Percentiles rank a stretch among this genome's conserved stretches.
phyloP scores from a whole-genome alignment of 192 early-diverging fungal species.

The Backusella psychrophila region DNA sequence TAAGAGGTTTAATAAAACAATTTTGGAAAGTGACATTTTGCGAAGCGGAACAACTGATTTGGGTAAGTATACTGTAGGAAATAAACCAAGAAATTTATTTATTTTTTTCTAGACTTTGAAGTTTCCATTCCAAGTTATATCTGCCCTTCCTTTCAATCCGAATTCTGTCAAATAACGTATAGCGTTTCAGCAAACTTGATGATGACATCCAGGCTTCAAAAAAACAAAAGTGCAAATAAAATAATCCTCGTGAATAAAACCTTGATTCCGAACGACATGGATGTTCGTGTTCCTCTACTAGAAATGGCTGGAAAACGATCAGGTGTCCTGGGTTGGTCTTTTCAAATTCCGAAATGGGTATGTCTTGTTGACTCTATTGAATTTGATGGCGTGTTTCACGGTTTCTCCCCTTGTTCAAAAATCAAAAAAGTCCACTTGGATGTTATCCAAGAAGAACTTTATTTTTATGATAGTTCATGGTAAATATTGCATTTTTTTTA shows the following conservation, averaged over 20 bases:
- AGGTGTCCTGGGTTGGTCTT: slow-evolving; percentile 23
- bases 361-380: slow-evolving; percentile 16
- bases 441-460: slow-evolving; percentile 38
- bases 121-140: slow-evolving; percentile 30
- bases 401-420: not conserved
- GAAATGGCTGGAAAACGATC: slow-evolving; percentile 25
- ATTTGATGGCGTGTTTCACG: slow-evolving; percentile 24
- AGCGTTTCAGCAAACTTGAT: slow-evolving; percentile 18
- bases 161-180: slow-evolving; percentile 23
- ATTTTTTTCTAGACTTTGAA: slow-evolving; percentile 18
- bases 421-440: slow-evolving; percentile 26
- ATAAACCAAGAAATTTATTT: not conserved
- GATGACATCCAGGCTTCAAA: slow-evolving; percentile 22
- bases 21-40: slow-evolving; percentile 25
- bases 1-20: slow-evolving; percentile 20
- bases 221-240: slow-evolving; percentile 8
- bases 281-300: slow-evolving; percentile 21
- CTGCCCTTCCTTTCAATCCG: slow-evolving; percentile 20
- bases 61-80: not conserved
- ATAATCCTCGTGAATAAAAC: slow-evolving; percentile 20
- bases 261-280: slow-evolving; percentile 29
- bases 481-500: not conserved
- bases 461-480: slow-evolving; percentile 18
- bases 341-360: slow-evolving; percentile 27
- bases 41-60: slow-evolving; percentile 30